phyloP scores from a whole-genome alignment of 2,329 filamentous ascomycete genomes.

The Ophiostoma tasmaniense region DNA sequence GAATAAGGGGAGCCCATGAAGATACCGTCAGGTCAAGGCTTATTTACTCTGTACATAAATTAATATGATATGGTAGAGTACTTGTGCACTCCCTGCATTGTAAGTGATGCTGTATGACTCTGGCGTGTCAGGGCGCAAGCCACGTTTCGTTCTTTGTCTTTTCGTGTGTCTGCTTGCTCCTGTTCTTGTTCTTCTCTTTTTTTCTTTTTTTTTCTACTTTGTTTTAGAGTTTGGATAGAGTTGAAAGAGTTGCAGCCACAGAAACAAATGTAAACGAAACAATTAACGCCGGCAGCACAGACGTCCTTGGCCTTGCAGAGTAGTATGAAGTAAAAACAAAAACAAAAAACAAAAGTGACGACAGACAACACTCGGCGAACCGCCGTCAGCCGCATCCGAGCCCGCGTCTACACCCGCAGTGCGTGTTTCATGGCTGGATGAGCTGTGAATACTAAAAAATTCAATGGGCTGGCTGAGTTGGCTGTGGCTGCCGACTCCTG shows the following conservation, averaged over 20 bases:
- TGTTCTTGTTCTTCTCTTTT: neutral
- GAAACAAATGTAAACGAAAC: conserved; percentile 1
- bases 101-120: neutral
- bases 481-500: neutral
- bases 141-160: neutral
- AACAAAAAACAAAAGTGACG: neutral
- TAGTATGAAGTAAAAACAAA: too few species aligned
- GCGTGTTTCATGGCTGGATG: neutral
- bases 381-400: neutral
- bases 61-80: neutral
- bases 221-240: neutral
- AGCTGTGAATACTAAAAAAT: neutral
- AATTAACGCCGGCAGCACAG: neutral
- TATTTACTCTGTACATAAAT: neutral
- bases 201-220: neutral
- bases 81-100: neutral
- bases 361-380: neutral
- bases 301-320: too few species aligned
- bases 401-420: neutral
- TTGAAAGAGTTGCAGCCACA: neutral
- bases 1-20: neutral
- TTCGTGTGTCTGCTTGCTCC: neutral
- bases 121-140: neutral
- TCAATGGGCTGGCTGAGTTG: neutral
- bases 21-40: neutral